A percentile compares a stretch with the other conserved stretches of the same genome.
Conservation (phyloP, 1,284 basidiomycete genomes). For the Moesziomyces sp. region DNA sequence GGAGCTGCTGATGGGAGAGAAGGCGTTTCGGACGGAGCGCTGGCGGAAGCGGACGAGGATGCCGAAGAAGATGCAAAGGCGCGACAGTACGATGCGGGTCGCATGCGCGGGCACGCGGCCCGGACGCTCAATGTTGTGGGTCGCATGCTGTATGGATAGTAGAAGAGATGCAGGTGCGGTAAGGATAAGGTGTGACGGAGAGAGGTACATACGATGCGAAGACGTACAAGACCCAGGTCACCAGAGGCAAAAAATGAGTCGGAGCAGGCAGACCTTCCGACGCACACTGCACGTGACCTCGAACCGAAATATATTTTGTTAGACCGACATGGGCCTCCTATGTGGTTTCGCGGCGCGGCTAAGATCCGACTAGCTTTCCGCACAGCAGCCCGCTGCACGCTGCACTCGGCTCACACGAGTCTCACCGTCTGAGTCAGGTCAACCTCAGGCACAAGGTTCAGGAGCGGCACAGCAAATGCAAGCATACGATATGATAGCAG, state of each 20-base stretch:
- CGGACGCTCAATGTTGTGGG: constrained; percentile 14
- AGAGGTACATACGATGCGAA: too few relatives aligned
- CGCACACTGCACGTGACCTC: neutral
- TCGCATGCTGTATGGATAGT: constrained; percentile 6
- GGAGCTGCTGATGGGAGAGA: constrained; percentile 59
- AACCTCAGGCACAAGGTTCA: too few relatives aligned
- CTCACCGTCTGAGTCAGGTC: too few relatives aligned
- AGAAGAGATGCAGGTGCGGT: neutral
- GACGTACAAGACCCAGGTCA: neutral
- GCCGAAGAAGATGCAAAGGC: constrained; percentile 28
- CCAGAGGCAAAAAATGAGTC: neutral
- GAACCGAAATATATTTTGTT: neutral
- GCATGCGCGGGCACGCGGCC: constrained; percentile 23
- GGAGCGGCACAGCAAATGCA: too few relatives aligned
- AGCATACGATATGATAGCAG: neutral
- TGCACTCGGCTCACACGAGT: neutral
- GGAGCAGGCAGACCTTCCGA: neutral
- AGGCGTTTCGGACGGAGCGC: constrained; percentile 12
- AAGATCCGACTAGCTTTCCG: too few relatives aligned
- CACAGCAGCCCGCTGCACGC: too few relatives aligned
- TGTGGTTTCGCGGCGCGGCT: too few relatives aligned
- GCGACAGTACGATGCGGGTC: constrained; percentile 13
- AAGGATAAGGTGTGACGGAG: neutral
- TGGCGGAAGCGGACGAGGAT: constrained; percentile 10
- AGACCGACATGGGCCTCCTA: neutral